Conservation (phyloP, 176 grass and related monocot species). For the Areca catechu region DNA sequence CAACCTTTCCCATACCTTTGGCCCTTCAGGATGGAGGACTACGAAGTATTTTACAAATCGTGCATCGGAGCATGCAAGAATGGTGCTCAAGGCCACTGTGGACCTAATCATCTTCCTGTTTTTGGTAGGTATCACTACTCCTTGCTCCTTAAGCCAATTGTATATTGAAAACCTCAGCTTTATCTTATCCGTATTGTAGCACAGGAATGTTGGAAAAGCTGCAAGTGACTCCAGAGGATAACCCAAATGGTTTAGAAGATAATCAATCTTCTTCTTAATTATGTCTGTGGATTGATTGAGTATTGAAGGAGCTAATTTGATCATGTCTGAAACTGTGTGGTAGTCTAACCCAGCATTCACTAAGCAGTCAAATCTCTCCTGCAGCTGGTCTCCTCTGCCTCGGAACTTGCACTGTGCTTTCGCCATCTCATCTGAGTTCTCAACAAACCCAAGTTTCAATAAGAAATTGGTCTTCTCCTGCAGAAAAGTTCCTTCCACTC, state of each 20-base stretch:
- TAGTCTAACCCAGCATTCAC: slow-evolving; percentile 39
- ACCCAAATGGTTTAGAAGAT: slow-evolving; percentile 33
- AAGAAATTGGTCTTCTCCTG: slow-evolving; percentile 46
- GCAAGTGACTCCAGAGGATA: slow-evolving; percentile 32
- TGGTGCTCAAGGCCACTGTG: slow-evolving; percentile 31
- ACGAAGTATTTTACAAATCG: slow-evolving; percentile 40
- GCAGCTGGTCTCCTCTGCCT: slow-evolving; percentile 41
- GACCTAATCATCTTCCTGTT: slow-evolving; percentile 16
- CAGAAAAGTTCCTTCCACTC: slow-evolving; percentile 27
- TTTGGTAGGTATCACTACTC: slow-evolving; percentile 12
- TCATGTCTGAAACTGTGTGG: slow-evolving; percentile 30
- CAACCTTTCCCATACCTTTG: slow-evolving; percentile 35
- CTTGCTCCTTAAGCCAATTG: slow-evolving; percentile 33
- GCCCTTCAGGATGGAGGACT: slow-evolving; percentile 37
- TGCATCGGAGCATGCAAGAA: slow-evolving; percentile 38
- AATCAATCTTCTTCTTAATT: slow-evolving; percentile 42
- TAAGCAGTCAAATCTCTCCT: slow-evolving; percentile 42
- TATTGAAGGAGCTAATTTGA: slow-evolving; percentile 32
- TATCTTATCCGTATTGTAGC: slow-evolving; percentile 41
- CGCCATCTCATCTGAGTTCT: slow-evolving; percentile 41
- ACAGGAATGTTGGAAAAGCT: slow-evolving; percentile 31
- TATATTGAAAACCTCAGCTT: slow-evolving; percentile 47
- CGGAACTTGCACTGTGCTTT: slow-evolving; percentile 32
- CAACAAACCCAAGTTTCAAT: slow-evolving; percentile 39
- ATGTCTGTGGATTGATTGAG: slow-evolving; percentile 37